phyloP scores from a whole-genome alignment of 2,329 filamentous ascomycete genomes.

The Teratosphaeria viscida region DNA sequence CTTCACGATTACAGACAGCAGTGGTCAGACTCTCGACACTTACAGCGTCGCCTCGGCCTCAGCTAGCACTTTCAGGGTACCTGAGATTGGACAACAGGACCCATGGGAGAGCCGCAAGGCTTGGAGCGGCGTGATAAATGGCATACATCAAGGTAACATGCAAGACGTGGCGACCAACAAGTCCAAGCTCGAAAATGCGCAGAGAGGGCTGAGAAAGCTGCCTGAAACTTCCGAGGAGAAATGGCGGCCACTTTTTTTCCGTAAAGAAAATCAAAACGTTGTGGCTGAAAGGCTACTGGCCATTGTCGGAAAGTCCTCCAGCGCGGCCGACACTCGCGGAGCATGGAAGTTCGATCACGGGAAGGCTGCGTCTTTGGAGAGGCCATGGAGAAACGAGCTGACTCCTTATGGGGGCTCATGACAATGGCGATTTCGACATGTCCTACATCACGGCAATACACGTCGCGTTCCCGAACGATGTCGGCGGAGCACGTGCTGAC shows the following conservation, averaged over 20 bases:
- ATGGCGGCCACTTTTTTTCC: conserved; percentile 34
- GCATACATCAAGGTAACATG: conserved; percentile 33
- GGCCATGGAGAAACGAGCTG: conserved; percentile 21
- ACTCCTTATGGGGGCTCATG: conserved; percentile 24
- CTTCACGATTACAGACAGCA: conserved; percentile 29
- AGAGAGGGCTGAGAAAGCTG: conserved; percentile 32
- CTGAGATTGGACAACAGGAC: conserved; percentile 30
- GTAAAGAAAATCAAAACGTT: conserved; percentile 17
- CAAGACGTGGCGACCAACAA: conserved; percentile 27
- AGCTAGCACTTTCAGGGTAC: conserved; percentile 15
- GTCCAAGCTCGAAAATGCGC: conserved; percentile 23
- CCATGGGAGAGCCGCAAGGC: conserved; percentile 36
- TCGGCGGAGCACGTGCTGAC: no score
- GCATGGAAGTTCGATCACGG: conserved; percentile 56
- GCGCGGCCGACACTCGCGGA: conserved; percentile 53
- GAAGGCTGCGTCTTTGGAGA: conserved; percentile 27
- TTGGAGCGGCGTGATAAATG: conserved; percentile 32
- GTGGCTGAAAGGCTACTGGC: conserved; percentile 21
- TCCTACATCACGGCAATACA: no score
- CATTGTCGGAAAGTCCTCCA: conserved; percentile 32
- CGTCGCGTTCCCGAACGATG: no score
- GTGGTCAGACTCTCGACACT: conserved; percentile 27
- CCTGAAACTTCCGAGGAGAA: conserved; percentile 26
- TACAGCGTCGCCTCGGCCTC: conserved; percentile 21
- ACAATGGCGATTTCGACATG: conserved; percentile 1